Evolutionary conservation across 73 alveolate genomes (phyloP).

Genomic region (Tetrahymena elliotti): DNA sequence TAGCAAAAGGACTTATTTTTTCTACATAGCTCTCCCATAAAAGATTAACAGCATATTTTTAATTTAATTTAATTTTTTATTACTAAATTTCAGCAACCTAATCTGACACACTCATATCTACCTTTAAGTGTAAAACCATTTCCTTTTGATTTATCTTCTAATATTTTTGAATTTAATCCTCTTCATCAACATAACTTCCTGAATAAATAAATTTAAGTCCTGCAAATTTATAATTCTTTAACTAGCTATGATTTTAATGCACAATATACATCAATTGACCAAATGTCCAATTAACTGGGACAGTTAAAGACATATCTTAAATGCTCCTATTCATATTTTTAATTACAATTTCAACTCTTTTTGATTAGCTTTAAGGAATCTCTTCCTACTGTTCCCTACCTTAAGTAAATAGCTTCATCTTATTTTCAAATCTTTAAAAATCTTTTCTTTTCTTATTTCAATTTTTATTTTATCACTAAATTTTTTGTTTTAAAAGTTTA

Average conservation of each 20-base stretch:
- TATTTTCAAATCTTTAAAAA: background rate
- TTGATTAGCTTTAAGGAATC: background rate
- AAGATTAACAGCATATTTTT: background rate
- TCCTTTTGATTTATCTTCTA: background rate
- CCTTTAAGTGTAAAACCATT: background rate
- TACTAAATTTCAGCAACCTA: background rate
- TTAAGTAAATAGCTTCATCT: background rate
- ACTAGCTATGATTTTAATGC: background rate
- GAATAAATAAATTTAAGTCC: background rate
- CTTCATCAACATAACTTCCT: background rate
- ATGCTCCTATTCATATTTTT: background rate
- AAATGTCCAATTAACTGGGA: background rate
- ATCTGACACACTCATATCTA: background rate
- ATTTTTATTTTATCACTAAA: background rate
- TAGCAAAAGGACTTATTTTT: background rate
- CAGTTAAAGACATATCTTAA: background rate
- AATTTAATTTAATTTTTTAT: background rate
- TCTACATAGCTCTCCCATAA: background rate
- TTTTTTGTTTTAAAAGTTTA: background rate
- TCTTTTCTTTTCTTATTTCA: background rate
- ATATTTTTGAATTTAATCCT: background rate
- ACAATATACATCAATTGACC: background rate
- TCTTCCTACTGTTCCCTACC: background rate
- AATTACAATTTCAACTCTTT: background rate
- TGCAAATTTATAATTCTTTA: background rate